A percentile compares a stretch with the other conserved stretches of the same genome.
These are phyloP conservation scores for Candida montana DNA, from an alignment of 805 yeast species.

Conservation along the genomic window DNA sequence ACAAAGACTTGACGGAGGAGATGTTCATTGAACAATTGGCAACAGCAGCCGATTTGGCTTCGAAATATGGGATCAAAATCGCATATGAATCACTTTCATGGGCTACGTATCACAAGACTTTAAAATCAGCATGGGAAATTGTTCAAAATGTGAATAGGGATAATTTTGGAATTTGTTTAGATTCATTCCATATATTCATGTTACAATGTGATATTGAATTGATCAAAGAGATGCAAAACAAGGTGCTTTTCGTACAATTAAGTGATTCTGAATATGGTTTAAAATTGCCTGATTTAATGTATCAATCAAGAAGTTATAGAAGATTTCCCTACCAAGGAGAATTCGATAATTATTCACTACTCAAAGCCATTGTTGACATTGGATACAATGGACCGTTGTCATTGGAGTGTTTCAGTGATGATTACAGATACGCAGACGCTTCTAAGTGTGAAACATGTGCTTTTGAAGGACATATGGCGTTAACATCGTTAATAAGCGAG, in stretches of 20 bases:
- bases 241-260: slow-evolving; percentile 25
- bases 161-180: slow-evolving; percentile 27
- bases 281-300: slow-evolving; percentile 1
- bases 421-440: neutral
- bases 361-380: neutral
- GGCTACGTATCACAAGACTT: slow-evolving; percentile 21
- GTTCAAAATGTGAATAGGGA: slow-evolving; percentile 19
- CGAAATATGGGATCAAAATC: slow-evolving; percentile 14
- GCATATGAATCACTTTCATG: slow-evolving; percentile 28
- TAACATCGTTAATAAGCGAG: neutral
- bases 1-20: neutral
- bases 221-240: slow-evolving; percentile 12
- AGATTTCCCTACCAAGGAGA: slow-evolving; percentile 7
- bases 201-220: slow-evolving; percentile 5
- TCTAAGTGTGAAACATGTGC: neutral
- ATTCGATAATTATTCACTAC: slow-evolving; percentile 1
- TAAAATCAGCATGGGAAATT: slow-evolving; percentile 17
- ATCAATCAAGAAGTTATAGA: slow-evolving; percentile 9
- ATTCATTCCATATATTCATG: slow-evolving; percentile 26
- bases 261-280: slow-evolving; percentile 16
- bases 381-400: slow-evolving; percentile 7
- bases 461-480: slow-evolving; percentile 1
- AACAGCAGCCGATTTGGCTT: slow-evolving; percentile 4
- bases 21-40: slow-evolving; percentile 1
- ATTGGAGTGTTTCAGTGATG: slow-evolving; percentile 9